Percentiles rank a stretch among this genome's conserved stretches.
These are phyloP conservation scores for Vitis rotundifolia DNA, from an alignment of 164 flowering plant species.

Conservation along the genomic window DNA sequence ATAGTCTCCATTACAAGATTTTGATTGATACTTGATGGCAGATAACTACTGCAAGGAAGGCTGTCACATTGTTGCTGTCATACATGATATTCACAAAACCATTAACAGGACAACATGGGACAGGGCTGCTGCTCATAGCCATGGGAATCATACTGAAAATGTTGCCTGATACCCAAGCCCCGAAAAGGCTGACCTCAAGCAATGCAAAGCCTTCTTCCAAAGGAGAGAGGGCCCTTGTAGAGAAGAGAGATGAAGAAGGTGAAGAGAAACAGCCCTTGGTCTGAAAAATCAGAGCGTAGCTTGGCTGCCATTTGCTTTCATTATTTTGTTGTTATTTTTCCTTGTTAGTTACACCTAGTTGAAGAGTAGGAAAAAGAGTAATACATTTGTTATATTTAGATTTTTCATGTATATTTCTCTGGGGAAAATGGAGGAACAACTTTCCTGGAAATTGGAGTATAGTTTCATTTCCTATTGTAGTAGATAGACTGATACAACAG, in stretches of 20 bases:
- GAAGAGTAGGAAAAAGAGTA: too few relatives aligned
- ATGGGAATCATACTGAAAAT: constrained; percentile 72
- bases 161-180: constrained; percentile 49
- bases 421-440: too few relatives aligned
- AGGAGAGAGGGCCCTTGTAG: not conserved
- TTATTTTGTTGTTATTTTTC: too few relatives aligned
- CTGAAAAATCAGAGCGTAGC: not conserved
- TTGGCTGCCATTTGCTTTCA: too few relatives aligned
- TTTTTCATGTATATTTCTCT: too few relatives aligned
- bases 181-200: not conserved
- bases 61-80: constrained; percentile 65
- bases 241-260: not conserved
- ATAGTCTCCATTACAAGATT: not conserved
- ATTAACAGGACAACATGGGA: constrained; percentile 69
- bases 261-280: constrained; percentile 9
- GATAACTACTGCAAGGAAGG: constrained; percentile 80
- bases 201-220: not conserved
- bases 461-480: too few relatives aligned
- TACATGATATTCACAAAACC: constrained; percentile 81
- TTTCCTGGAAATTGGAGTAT: too few relatives aligned
- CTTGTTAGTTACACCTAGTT: too few relatives aligned
- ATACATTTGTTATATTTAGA: too few relatives aligned
- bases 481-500: too few relatives aligned
- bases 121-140: constrained; percentile 62
- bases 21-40: constrained; percentile 13